phyloP scores from a whole-genome alignment of 768 basidiomycete genomes.

The Russula ochroleuca region DNA sequence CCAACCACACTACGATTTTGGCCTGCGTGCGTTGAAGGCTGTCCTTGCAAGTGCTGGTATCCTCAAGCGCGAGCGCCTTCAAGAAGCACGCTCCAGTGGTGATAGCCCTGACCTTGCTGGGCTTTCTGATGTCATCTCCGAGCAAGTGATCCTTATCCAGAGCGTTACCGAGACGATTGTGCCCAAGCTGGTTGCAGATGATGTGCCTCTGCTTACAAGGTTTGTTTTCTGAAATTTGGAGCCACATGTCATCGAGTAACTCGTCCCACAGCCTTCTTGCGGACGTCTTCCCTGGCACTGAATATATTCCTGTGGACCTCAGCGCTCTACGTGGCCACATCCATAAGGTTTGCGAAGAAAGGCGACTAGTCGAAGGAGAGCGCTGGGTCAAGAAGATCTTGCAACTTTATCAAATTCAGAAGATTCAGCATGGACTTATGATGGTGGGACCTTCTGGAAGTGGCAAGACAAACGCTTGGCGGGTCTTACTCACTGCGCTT shows the following conservation, averaged over 20 bases:
- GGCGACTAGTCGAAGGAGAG: constrained; percentile 79
- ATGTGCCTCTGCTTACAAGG: constrained; percentile 93
- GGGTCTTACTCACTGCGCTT: constrained; percentile 83
- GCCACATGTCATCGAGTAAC: constrained; percentile 16
- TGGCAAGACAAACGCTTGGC: constrained; percentile 97
- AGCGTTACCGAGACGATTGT: constrained; percentile 98
- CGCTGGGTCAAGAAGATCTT: constrained; percentile 94
- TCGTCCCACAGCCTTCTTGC: constrained; percentile 64
- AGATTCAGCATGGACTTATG: constrained; percentile 99
- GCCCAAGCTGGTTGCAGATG: constrained; percentile 95
- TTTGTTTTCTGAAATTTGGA: constrained; percentile 31
- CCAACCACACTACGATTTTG: constrained; percentile 99
- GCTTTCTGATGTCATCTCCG: constrained; percentile 70
- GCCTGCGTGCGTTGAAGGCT: constrained; percentile 93
- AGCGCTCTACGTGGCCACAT: constrained; percentile 84
- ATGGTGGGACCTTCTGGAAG: constrained; percentile 98
- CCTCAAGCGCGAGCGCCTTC: constrained; percentile 86
- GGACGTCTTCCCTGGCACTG: constrained; percentile 96
- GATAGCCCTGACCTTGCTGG: constrained; percentile 44
- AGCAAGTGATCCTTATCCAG: constrained; percentile 96
- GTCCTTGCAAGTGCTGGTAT: constrained; percentile 97
- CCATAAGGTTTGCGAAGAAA: constrained; percentile 78
- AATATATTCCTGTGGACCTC: constrained; percentile 85
- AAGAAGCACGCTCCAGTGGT: constrained; percentile 38
- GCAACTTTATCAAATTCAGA: constrained; percentile 98